Evolutionary conservation across 1,284 basidiomycete species (phyloP).

Genomic region (Leccinum subrobustum): DNA sequence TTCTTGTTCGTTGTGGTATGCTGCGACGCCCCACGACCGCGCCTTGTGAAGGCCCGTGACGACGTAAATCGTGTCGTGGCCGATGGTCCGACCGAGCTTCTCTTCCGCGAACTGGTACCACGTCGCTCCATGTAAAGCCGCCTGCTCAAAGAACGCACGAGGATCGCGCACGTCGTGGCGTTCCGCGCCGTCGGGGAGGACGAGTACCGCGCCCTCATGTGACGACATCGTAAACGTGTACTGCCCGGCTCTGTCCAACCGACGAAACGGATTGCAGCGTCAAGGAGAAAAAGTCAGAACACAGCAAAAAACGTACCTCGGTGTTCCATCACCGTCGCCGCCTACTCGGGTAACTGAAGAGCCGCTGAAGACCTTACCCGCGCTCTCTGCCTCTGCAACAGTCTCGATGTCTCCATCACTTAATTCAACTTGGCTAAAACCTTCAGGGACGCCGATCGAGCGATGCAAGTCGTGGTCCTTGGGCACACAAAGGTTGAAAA

Average conservation of each 20-base stretch:
- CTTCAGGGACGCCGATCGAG: constrained; percentile 19
- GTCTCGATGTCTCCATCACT: constrained; percentile 17
- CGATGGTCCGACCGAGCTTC: constrained; percentile 21
- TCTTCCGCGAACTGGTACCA: constrained; percentile 30
- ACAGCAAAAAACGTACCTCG: constrained; percentile 11
- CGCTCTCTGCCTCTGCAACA: constrained; percentile 7
- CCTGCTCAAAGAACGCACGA: constrained; percentile 17
- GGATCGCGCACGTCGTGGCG: constrained; percentile 18
- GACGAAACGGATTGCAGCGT: neutral
- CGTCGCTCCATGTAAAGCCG: constrained; percentile 15
- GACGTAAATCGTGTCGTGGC: constrained; percentile 26
- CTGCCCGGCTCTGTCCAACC: constrained; percentile 7
- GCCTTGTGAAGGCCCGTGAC: constrained; percentile 30
- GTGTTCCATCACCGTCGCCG: neutral
- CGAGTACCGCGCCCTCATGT: constrained; percentile 24
- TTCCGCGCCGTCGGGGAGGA: constrained; percentile 30
- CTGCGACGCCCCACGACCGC: constrained; percentile 21
- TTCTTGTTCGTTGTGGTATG: constrained; percentile 18
- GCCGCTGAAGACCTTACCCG: constrained; percentile 14
- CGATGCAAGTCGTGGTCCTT: constrained; percentile 17
- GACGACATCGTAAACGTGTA: constrained; percentile 21
- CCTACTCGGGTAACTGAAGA: constrained; percentile 15
- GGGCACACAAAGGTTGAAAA: constrained; percentile 35
- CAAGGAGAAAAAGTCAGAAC: neutral
- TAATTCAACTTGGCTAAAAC: constrained; percentile 19